A percentile compares a stretch with the other conserved stretches of the same genome.
Evolutionary conservation across 73 alveolate species (phyloP).

Genomic region (Paramecium caudatum): DNA sequence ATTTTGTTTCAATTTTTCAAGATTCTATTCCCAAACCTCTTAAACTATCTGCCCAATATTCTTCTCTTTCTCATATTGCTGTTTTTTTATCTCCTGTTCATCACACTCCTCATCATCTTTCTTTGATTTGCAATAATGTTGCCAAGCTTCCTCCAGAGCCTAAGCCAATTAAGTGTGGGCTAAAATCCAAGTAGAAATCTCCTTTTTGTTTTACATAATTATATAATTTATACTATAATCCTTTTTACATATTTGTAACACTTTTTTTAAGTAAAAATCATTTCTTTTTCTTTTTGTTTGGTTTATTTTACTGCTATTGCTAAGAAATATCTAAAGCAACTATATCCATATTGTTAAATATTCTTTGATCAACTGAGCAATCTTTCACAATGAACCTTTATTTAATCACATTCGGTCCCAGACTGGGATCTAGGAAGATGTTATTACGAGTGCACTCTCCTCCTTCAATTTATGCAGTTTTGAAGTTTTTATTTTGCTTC

Average conservation of each 20-base stretch:
- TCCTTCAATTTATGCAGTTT: no score
- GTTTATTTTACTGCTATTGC: no score
- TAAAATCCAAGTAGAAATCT: constrained; percentile 55
- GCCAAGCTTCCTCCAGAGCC: constrained; percentile 60
- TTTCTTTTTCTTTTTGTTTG: no score
- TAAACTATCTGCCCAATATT: constrained; percentile 43
- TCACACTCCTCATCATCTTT: constrained; percentile 29
- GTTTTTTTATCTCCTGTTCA: not conserved
- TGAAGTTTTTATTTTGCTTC: no score
- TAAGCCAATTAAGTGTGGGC: constrained; percentile 56
- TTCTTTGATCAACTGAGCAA: no score
- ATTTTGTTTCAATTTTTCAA: not conserved
- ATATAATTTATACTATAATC: not conserved
- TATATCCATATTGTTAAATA: no score
- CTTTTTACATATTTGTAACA: not conserved
- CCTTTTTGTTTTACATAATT: not conserved
- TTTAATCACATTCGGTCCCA: no score
- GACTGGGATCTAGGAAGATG: no score
- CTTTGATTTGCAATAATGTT: constrained; percentile 8
- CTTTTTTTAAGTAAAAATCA: no score
- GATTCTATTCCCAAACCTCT: constrained; percentile 48
- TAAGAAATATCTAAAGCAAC: no score
- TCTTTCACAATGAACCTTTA: no score
- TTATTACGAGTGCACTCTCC: no score
- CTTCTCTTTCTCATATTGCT: constrained; percentile 42